Evolutionary conservation across 2,329 filamentous ascomycete genomes (phyloP).

Genomic region (Diaporthe sp.): DNA sequence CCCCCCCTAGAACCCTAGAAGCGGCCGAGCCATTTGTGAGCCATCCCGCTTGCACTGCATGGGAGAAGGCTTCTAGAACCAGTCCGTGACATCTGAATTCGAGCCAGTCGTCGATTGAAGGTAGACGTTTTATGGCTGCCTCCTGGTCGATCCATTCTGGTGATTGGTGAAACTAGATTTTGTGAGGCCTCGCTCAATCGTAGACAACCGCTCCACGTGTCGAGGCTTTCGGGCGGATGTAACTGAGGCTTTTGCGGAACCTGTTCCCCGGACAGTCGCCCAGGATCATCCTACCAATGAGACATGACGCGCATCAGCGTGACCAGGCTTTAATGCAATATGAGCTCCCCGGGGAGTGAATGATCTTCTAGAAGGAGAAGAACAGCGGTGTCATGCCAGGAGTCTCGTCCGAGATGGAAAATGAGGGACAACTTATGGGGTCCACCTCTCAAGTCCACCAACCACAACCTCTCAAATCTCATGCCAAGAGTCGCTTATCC

Average conservation of each 20-base stretch:
- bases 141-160: not conserved
- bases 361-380: slow-evolving; percentile 1
- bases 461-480: not conserved
- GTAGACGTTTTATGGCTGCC: not conserved
- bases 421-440: slow-evolving; percentile 13
- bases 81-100: not conserved
- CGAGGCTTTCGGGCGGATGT: not conserved
- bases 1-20: not conserved
- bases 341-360: not conserved
- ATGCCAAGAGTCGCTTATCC: slow-evolving; percentile 24
- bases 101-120: not conserved
- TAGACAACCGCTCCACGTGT: no score
- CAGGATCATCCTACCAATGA: no score
- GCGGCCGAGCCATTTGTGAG: not conserved
- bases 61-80: not conserved
- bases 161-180: not conserved
- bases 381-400: slow-evolving; percentile 15
- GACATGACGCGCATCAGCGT: not conserved
- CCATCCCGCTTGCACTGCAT: not conserved
- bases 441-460: slow-evolving; percentile 7
- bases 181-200: not conserved
- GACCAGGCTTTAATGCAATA: not conserved
- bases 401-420: slow-evolving; percentile 17
- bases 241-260: not conserved
- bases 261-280: not conserved